Evolutionary conservation across 352 stramenopile genomes (phyloP).

Genomic region (Globisporangium radiosum): DNA sequence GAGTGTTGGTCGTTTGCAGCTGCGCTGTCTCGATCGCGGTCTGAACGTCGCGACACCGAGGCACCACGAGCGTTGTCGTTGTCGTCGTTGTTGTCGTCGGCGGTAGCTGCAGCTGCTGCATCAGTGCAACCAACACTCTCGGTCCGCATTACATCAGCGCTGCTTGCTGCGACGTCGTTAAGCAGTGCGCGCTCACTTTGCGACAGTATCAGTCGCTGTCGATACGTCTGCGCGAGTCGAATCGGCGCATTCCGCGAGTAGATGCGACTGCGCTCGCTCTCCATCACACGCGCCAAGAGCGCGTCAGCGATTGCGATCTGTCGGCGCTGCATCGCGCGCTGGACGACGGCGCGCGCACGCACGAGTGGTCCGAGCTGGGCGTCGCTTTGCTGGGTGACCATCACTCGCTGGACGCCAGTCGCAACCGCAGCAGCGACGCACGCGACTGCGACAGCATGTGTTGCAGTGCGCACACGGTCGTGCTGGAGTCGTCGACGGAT

Average conservation of each 20-base stretch:
- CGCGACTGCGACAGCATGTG: constrained; percentile 12
- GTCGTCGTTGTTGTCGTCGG: background rate
- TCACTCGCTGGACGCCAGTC: constrained; percentile 23
- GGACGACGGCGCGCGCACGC: constrained; percentile 35
- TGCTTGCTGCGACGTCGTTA: constrained; percentile 20
- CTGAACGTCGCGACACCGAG: background rate
- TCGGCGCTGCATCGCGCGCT: constrained; percentile 34
- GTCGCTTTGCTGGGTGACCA: constrained; percentile 29
- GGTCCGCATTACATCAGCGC: constrained; percentile 12
- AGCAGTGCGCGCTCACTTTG: constrained; percentile 49
- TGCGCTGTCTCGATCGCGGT: background rate
- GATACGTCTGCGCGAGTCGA: constrained; percentile 38
- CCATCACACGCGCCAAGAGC: constrained; percentile 40
- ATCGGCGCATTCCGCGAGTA: constrained; percentile 43
- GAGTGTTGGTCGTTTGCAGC: constrained; percentile 1
- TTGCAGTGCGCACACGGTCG: constrained; percentile 34
- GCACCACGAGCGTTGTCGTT: background rate
- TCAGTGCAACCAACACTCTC: constrained; percentile 10
- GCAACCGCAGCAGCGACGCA: constrained; percentile 32
- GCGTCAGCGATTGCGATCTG: constrained; percentile 28
- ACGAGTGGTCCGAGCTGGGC: constrained; percentile 39
- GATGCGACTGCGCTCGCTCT: constrained; percentile 49
- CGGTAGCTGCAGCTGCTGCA: background rate
- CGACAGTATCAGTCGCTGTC: constrained; percentile 26
- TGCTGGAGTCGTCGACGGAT: constrained; percentile 53